Conservation (phyloP, 208 protist genomes). For the Perkinsela sp. region DNA sequence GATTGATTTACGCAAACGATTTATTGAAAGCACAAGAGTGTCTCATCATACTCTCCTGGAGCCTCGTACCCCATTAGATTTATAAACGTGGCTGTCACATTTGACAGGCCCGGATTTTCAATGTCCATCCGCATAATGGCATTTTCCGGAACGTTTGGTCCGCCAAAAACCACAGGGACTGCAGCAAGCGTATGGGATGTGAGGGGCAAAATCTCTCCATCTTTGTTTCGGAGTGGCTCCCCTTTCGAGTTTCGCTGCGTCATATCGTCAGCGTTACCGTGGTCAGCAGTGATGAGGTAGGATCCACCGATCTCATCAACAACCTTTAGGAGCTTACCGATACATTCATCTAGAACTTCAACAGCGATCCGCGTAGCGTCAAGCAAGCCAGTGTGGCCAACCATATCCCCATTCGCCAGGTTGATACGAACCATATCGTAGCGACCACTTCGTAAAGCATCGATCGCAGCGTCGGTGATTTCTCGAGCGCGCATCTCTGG, state of each 20-base stretch:
- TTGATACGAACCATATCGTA: slow-evolving; percentile 74
- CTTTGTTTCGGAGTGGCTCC: slow-evolving; percentile 25
- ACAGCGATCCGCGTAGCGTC: slow-evolving; percentile 30
- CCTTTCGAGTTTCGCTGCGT: slow-evolving; percentile 67
- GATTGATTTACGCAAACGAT: no score
- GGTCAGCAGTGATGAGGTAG: slow-evolving; percentile 68
- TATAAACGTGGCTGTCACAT: slow-evolving; percentile 73
- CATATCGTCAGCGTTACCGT: slow-evolving; percentile 83
- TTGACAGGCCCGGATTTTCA: slow-evolving; percentile 49
- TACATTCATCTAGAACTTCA: slow-evolving; percentile 49
- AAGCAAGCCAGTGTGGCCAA: slow-evolving; percentile 76
- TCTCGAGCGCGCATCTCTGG: slow-evolving; percentile 73
- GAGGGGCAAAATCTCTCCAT: slow-evolving; percentile 37
- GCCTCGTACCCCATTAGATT: slow-evolving; percentile 69
- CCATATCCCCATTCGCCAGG: slow-evolving; percentile 81
- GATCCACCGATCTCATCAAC: slow-evolving; percentile 51
- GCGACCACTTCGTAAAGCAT: slow-evolving; percentile 51
- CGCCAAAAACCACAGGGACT: slow-evolving; percentile 66
- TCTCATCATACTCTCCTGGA: slow-evolving; percentile 43
- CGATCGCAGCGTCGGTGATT: slow-evolving; percentile 57
- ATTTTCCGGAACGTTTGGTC: slow-evolving; percentile 31
- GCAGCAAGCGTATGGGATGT: slow-evolving; percentile 72
- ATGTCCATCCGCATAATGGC: slow-evolving; percentile 53
- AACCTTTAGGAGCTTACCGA: slow-evolving; percentile 37
- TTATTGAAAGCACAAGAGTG: slow-evolving; percentile 36